These are phyloP conservation scores for Zygosaccharomyces siamensis DNA, from an alignment of 805 yeast genomes.

Conservation along the genomic window DNA sequence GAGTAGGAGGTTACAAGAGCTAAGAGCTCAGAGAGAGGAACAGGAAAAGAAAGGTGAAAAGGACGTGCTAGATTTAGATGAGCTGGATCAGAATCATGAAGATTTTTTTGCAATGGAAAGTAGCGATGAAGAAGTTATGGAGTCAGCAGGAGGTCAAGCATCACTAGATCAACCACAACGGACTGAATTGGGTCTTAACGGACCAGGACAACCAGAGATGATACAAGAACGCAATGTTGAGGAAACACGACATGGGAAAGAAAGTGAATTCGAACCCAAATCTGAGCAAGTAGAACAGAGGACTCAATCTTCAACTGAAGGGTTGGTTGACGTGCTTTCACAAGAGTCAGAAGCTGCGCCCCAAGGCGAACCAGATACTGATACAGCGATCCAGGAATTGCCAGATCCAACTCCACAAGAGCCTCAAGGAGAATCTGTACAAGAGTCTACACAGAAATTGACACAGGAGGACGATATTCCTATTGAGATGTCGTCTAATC, in stretches of 20 bases:
- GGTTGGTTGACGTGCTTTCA: background rate
- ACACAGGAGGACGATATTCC: background rate
- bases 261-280: background rate
- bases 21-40: constrained; percentile 36
- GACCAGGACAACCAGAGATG: background rate
- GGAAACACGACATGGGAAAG: background rate
- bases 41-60: constrained; percentile 25
- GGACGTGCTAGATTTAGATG: constrained; percentile 25
- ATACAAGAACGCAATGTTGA: no score
- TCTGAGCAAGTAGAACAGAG: background rate
- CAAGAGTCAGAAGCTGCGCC: background rate
- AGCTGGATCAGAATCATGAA: constrained; percentile 30
- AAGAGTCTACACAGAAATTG: background rate
- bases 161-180: background rate
- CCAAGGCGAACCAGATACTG: background rate
- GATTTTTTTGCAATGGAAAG: constrained; percentile 33
- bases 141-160: background rate
- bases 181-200: background rate
- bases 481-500: background rate
- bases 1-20: constrained; percentile 28
- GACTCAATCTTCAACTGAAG: background rate
- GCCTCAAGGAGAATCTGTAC: background rate
- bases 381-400: background rate
- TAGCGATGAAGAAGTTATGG: constrained; percentile 28
- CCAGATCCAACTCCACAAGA: background rate